Conservation (phyloP, 352 stramenopile species). For the Globisporangium emineosum region DNA sequence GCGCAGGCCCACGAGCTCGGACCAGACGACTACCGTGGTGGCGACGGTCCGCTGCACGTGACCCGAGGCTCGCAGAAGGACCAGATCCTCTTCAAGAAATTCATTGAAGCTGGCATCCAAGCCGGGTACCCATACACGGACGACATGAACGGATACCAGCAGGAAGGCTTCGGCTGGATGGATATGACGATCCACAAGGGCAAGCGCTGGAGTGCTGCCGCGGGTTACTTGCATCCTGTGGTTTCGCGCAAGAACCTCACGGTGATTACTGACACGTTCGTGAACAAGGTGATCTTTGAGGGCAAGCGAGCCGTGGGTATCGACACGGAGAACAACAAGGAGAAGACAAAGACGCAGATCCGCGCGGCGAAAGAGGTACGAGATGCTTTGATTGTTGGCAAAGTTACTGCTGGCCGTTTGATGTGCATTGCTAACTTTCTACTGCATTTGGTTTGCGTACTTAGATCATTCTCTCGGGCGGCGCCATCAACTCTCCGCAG, state of each 20-base stretch:
- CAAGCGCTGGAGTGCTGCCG: constrained; percentile 72
- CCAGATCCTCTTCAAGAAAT: constrained; percentile 87
- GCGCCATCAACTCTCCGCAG: constrained; percentile 87
- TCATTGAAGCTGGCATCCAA: constrained; percentile 85
- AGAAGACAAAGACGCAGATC: constrained; percentile 43
- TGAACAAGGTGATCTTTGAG: constrained; percentile 84
- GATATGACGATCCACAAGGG: constrained; percentile 86
- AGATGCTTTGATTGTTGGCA: neutral
- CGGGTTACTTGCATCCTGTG: constrained; percentile 72
- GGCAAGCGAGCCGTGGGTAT: constrained; percentile 75
- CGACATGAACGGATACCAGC: constrained; percentile 89
- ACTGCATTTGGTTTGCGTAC: neutral
- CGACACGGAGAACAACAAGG: constrained; percentile 65
- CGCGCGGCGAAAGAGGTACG: constrained; percentile 65
- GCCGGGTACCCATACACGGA: constrained; percentile 86
- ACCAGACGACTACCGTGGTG: constrained; percentile 75
- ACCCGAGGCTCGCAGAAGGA: constrained; percentile 72
- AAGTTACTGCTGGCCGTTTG: neutral
- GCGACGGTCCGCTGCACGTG: constrained; percentile 78
- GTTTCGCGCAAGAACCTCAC: constrained; percentile 68
- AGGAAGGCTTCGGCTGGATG: constrained; percentile 90
- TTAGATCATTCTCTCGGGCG: constrained; percentile 77
- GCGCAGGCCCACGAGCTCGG: constrained; percentile 79
- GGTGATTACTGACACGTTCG: constrained; percentile 78
- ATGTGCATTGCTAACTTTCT: neutral